A percentile compares a stretch with the other conserved stretches of the same genome.
Conservation (phyloP, 164 flowering plant species). For the Akebia trifoliata region DNA sequence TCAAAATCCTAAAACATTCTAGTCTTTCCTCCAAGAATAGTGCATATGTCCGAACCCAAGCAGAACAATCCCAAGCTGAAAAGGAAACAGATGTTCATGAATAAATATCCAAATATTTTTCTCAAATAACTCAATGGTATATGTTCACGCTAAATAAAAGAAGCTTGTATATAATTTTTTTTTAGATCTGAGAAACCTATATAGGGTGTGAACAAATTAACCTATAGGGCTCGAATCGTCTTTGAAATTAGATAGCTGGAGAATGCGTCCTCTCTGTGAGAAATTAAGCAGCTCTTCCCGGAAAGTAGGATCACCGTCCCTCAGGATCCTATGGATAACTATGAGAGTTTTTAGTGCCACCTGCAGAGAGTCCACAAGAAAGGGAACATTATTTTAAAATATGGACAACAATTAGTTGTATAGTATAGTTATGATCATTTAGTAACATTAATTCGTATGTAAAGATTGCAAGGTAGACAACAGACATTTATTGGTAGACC, state of each 20-base stretch:
- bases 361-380: slow-evolving; percentile 29
- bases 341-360: slow-evolving; percentile 89
- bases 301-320: slow-evolving; percentile 97
- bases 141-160: not conserved
- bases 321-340: slow-evolving; percentile 78
- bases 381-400: not conserved
- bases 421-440: too few species aligned
- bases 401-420: too few species aligned
- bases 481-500: too few species aligned
- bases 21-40: slow-evolving; percentile 90
- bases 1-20: slow-evolving; percentile 80
- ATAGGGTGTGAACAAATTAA: slow-evolving; percentile 15
- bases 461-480: too few species aligned
- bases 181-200: not conserved
- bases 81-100: slow-evolving; percentile 5
- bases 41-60: slow-evolving; percentile 97
- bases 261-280: slow-evolving; percentile 73
- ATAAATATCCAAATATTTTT: not conserved
- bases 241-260: slow-evolving; percentile 90
- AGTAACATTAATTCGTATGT: too few species aligned
- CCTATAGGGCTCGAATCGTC: slow-evolving; percentile 98
- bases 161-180: not conserved
- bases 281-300: slow-evolving; percentile 84
- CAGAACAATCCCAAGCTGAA: slow-evolving; percentile 99
- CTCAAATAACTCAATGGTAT: not conserved